Conservation (phyloP, 2,329 filamentous ascomycete genomes). For the Apiospora malaysiana region DNA sequence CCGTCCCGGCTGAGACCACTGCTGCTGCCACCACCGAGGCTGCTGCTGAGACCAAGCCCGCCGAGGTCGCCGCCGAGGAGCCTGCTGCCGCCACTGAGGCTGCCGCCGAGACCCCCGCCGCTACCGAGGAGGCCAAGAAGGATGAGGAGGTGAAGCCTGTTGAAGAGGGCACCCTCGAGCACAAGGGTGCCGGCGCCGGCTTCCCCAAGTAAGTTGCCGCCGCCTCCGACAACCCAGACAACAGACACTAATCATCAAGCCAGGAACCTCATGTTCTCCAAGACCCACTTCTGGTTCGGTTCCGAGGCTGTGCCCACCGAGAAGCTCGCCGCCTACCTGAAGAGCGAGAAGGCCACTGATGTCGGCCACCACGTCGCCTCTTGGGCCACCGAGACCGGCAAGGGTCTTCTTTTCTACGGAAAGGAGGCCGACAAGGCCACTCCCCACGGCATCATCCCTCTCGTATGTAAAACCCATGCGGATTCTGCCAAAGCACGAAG, state of each 20-base stretch:
- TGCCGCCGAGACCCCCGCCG: conserved; percentile 38
- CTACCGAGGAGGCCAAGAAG: conserved; percentile 49
- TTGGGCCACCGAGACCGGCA: conserved; percentile 92
- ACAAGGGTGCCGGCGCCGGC: conserved; percentile 84
- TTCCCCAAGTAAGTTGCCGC: conserved; percentile 77
- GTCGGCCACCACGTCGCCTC: conserved; percentile 80
- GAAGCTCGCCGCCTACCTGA: conserved; percentile 77
- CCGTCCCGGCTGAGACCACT: conserved; percentile 29
- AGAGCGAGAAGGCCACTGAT: conserved; percentile 82
- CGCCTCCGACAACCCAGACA: neutral
- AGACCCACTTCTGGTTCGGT: conserved; percentile 92
- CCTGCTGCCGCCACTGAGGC: conserved; percentile 50
- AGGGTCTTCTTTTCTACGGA: conserved; percentile 91
- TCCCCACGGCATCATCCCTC: conserved; percentile 81
- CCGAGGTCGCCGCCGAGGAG: conserved; percentile 45
- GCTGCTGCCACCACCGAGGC: conserved; percentile 46
- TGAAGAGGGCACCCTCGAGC: conserved; percentile 83
- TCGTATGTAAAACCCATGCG: conserved; percentile 63
- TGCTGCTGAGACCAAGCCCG: conserved; percentile 42
- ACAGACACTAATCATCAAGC: conserved; percentile 21
- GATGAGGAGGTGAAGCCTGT: conserved; percentile 67
- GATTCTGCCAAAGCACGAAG: conserved; percentile 34
- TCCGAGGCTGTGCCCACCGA: conserved; percentile 75
- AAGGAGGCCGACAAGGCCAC: conserved; percentile 84
- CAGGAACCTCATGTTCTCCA: conserved; percentile 87